Evolutionary conservation across 2,329 filamentous ascomycete genomes (phyloP).

Genomic region (Claviceps sp.): DNA sequence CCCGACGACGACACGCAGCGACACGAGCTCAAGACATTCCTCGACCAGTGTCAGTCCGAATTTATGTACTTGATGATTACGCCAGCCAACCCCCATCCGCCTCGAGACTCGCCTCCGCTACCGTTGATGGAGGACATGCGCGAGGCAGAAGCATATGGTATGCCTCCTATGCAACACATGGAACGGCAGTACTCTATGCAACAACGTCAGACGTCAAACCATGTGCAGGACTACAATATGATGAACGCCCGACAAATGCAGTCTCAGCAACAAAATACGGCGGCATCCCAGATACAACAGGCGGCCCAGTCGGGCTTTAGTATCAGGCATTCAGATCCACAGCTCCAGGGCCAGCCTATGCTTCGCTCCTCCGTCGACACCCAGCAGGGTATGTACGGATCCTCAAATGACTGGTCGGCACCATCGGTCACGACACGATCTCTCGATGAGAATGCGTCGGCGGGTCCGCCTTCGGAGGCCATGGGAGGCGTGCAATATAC

Average conservation of each 20-base stretch:
- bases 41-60: slow-evolving; percentile 52
- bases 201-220: slow-evolving; percentile 37
- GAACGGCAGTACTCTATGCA: slow-evolving; percentile 26
- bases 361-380: slow-evolving; percentile 39
- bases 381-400: slow-evolving; percentile 26
- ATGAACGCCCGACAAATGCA: slow-evolving; percentile 40
- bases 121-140: slow-evolving; percentile 47
- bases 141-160: slow-evolving; percentile 38
- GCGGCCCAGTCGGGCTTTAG: slow-evolving; percentile 18
- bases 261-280: slow-evolving; percentile 43
- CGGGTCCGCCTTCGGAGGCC: slow-evolving; percentile 24
- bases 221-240: slow-evolving; percentile 37
- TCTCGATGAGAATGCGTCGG: slow-evolving; percentile 20
- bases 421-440: slow-evolving; percentile 21
- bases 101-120: slow-evolving; percentile 47
- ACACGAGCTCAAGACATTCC: slow-evolving; percentile 43
- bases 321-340: slow-evolving; percentile 24
- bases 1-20: slow-evolving; percentile 37
- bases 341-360: slow-evolving; percentile 36
- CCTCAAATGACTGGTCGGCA: slow-evolving; percentile 22
- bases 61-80: slow-evolving; percentile 57
- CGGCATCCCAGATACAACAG: slow-evolving; percentile 42
- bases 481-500: slow-evolving; percentile 24
- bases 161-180: slow-evolving; percentile 29
- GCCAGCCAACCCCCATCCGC: slow-evolving; percentile 50